A percentile compares a stretch with the other conserved stretches of the same genome.
Evolutionary conservation across 2,329 filamentous ascomycete genomes (phyloP).

Genomic region (Epichloe coenophiala): DNA sequence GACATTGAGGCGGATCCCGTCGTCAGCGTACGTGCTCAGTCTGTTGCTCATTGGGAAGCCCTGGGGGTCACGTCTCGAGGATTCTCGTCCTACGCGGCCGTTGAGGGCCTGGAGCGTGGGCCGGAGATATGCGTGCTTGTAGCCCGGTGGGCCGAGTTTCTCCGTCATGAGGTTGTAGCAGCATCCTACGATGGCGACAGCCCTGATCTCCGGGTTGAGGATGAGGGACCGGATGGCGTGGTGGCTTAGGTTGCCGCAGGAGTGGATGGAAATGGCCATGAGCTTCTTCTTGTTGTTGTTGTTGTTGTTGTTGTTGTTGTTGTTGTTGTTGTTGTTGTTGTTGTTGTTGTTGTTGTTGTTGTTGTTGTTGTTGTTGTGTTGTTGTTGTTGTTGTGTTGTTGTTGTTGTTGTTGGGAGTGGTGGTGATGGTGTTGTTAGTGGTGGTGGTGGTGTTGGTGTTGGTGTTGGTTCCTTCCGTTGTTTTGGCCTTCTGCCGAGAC

Average conservation of each 20-base stretch:
- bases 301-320: background rate
- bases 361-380: too few species aligned
- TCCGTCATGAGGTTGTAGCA: constrained; percentile 97
- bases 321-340: too few species aligned
- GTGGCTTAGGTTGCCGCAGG: constrained; percentile 93
- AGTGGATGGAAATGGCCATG: constrained; percentile 92
- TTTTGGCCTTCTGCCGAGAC: background rate
- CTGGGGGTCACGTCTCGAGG: constrained; percentile 65
- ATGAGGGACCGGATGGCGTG: constrained; percentile 79
- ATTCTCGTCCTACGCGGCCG: constrained; percentile 54
- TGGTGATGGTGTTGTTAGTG: too few species aligned
- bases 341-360: too few species aligned
- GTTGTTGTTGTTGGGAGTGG: too few species aligned
- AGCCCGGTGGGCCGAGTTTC: constrained; percentile 71
- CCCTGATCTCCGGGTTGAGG: constrained; percentile 69
- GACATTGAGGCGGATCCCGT: constrained; percentile 77
- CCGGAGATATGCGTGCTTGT: constrained; percentile 67
- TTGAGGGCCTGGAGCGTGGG: constrained; percentile 53
- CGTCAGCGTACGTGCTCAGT: constrained; percentile 42
- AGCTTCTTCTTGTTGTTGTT: constrained; percentile 28
- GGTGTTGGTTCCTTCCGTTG: constrained; percentile 2
- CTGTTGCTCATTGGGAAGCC: constrained; percentile 85
- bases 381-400: too few species aligned
- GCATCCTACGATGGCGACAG: constrained; percentile 93
- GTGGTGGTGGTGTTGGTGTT: background rate